Evolutionary conservation across 2,329 filamentous ascomycete species (phyloP).

Genomic region (Gaeumannomyces tritici): DNA sequence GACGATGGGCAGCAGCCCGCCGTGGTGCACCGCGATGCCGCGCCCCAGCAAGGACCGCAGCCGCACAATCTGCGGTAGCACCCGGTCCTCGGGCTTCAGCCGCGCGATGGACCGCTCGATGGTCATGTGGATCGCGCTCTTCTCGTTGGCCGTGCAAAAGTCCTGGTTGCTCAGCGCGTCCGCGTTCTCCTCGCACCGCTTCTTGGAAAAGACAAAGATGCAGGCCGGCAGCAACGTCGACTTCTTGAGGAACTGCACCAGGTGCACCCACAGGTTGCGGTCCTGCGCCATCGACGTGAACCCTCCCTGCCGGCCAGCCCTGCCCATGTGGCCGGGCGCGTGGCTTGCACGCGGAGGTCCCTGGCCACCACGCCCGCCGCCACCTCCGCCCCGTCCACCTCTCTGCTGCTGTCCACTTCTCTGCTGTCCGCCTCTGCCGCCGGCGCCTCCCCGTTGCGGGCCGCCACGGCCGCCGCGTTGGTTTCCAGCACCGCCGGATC

Average conservation of each 20-base stretch:
- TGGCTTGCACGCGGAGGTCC: slow-evolving; percentile 51
- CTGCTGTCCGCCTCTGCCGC: slow-evolving; percentile 39
- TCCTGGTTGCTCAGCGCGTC: slow-evolving; percentile 92
- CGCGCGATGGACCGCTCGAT: slow-evolving; percentile 91
- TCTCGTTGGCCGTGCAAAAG: slow-evolving; percentile 86
- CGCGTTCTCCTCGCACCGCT: slow-evolving; percentile 92
- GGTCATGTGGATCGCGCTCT: slow-evolving; percentile 95
- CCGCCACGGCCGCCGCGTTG: slow-evolving; percentile 30
- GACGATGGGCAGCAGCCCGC: slow-evolving; percentile 87
- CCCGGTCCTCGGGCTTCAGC: slow-evolving; percentile 79
- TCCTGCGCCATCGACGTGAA: slow-evolving; percentile 88
- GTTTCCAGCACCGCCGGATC: slow-evolving; percentile 15
- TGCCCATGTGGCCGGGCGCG: slow-evolving; percentile 75
- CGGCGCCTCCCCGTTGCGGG: slow-evolving; percentile 7
- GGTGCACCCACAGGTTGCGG: slow-evolving; percentile 91
- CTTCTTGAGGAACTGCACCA: slow-evolving; percentile 85
- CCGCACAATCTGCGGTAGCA: slow-evolving; percentile 84
- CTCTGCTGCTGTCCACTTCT: slow-evolving; percentile 39
- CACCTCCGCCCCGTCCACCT: slow-evolving; percentile 37
- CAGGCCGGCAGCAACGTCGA: slow-evolving; percentile 81
- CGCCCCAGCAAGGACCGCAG: slow-evolving; percentile 76
- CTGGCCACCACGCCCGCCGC: slow-evolving; percentile 37
- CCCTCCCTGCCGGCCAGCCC: slow-evolving; percentile 75
- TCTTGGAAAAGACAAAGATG: slow-evolving; percentile 98
- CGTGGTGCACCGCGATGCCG: slow-evolving; percentile 93